Conservation (phyloP, 176 grass and related monocot species). For the Carex littledalei region DNA sequence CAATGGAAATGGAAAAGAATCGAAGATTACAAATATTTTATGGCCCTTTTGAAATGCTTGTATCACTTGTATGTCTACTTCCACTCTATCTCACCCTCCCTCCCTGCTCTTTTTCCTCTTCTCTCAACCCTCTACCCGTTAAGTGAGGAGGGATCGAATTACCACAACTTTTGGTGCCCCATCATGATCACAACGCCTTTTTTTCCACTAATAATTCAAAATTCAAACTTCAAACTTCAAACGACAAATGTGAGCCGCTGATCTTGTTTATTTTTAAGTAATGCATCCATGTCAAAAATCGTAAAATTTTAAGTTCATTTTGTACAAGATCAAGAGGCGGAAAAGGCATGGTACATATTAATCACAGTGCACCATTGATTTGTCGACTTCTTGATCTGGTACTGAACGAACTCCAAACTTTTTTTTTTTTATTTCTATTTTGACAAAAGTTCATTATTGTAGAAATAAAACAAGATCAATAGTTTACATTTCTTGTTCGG, state of each 20-base stretch:
- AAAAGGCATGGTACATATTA: neutral
- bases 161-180: neutral
- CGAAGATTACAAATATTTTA: conserved; percentile 80
- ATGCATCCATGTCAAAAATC: neutral
- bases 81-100: neutral
- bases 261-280: neutral
- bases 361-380: neutral
- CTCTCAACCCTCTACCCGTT: neutral
- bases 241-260: neutral
- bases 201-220: neutral
- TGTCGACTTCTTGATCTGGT: neutral
- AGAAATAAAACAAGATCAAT: neutral
- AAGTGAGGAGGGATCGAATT: neutral
- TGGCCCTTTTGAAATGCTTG: conserved; percentile 74
- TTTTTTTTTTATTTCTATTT: neutral
- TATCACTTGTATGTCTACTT: conserved; percentile 57
- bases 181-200: neutral
- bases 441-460: neutral
- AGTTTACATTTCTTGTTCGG: neutral
- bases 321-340: neutral
- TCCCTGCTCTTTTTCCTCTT: neutral
- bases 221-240: neutral
- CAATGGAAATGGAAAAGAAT: conserved; percentile 70
- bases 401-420: neutral
- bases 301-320: neutral